phyloP scores from a whole-genome alignment of 2,329 filamentous ascomycete genomes.

The Clarireedia sp. region DNA sequence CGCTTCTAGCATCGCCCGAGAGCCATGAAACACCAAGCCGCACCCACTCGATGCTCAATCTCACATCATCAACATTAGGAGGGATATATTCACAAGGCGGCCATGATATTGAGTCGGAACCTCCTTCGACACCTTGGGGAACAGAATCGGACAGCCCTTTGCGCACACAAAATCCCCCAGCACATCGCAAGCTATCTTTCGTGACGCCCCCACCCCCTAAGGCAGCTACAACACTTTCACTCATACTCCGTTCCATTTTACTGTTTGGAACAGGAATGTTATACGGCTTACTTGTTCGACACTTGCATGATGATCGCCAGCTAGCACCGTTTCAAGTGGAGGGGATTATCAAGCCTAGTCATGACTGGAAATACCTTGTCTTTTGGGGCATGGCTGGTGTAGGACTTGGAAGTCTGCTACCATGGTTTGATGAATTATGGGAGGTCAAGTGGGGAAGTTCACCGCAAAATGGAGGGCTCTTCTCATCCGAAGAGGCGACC shows the following conservation, averaged over 20 bases:
- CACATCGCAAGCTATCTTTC: conserved; percentile 6
- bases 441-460: conserved; percentile 34
- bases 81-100: conserved; percentile 77
- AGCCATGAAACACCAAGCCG: conserved; percentile 57
- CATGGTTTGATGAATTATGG: conserved; percentile 76
- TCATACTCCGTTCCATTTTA: conserved; percentile 54
- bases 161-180: conserved; percentile 1
- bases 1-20: conserved; percentile 44
- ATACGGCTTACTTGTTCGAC: conserved; percentile 75
- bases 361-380: conserved; percentile 59
- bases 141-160: conserved; percentile 66
- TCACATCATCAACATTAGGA: conserved; percentile 81
- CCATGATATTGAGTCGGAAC: conserved; percentile 42
- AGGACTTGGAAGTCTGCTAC: conserved; percentile 68
- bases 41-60: conserved; percentile 72
- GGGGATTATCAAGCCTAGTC: conserved; percentile 34
- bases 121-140: conserved; percentile 66
- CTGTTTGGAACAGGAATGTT: conserved; percentile 73
- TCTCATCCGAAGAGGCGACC: conserved; percentile 15
- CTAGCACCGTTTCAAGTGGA: conserved; percentile 52
- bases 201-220: conserved; percentile 26
- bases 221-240: conserved; percentile 23
- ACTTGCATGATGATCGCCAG: conserved; percentile 63
- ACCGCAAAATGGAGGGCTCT: background rate
- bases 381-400: conserved; percentile 81